Percentiles rank a stretch among this genome's conserved stretches.
Evolutionary conservation across 768 basidiomycete genomes (phyloP).

Genomic region (Tephrocybe sp.): DNA sequence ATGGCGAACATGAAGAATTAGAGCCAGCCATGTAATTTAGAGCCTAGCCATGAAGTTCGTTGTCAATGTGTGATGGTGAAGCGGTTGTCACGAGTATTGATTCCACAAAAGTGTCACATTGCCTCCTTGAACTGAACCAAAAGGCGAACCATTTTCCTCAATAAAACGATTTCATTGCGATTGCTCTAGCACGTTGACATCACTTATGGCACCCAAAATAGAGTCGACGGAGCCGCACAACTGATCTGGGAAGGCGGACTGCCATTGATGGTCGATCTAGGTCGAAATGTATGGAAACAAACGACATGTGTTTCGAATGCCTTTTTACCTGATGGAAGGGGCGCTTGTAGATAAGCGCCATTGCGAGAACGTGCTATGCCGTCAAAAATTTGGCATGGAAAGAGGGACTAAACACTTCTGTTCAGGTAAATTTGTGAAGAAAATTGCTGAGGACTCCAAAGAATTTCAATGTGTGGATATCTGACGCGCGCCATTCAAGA

Average conservation of each 20-base stretch:
- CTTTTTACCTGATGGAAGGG: too few relatives aligned
- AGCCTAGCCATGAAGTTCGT: slow-evolving; percentile 15
- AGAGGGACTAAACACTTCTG: too few relatives aligned
- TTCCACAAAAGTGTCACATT: neutral
- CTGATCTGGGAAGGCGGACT: too few relatives aligned
- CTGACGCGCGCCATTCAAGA: too few relatives aligned
- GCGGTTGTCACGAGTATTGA: neutral
- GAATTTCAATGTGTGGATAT: too few relatives aligned
- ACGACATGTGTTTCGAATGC: too few relatives aligned
- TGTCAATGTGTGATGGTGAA: slow-evolving; percentile 9
- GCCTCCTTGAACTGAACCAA: neutral
- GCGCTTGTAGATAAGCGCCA: too few relatives aligned
- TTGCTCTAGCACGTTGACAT: neutral
- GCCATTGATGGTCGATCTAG: neutral
- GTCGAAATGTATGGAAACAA: neutral
- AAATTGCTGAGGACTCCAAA: too few relatives aligned
- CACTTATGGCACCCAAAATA: neutral
- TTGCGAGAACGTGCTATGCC: too few relatives aligned
- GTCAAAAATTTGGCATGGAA: too few relatives aligned
- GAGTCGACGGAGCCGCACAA: too few relatives aligned
- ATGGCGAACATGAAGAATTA: slow-evolving; percentile 61
- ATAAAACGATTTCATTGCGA: neutral
- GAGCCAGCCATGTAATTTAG: slow-evolving; percentile 26
- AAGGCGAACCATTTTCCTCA: neutral
- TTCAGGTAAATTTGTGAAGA: too few relatives aligned